Evolutionary conservation across 352 stramenopile genomes (phyloP).

Genomic region (Globisporangium mamillatum): DNA sequence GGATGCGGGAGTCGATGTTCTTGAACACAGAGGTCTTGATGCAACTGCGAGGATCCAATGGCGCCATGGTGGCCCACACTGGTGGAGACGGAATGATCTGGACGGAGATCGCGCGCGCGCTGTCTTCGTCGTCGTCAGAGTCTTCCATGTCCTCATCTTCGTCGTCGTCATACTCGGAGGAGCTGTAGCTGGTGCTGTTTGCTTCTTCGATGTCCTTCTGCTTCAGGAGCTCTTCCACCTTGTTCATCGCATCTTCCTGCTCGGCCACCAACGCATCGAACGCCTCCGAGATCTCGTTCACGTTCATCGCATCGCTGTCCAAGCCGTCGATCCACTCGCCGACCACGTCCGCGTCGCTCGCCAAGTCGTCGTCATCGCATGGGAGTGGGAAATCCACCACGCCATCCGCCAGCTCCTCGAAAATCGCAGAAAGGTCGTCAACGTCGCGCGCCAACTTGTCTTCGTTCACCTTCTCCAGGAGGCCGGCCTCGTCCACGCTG

Average conservation of each 20-base stretch:
- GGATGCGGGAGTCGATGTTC: constrained; percentile 77
- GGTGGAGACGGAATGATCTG: constrained; percentile 52
- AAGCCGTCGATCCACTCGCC: constrained; percentile 62
- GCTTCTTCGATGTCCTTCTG: constrained; percentile 37
- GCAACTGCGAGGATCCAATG: constrained; percentile 71
- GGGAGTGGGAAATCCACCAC: constrained; percentile 57
- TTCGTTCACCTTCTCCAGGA: constrained; percentile 70
- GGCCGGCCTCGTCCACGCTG: constrained; percentile 20
- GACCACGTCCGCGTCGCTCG: constrained; percentile 26
- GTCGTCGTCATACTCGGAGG: constrained; percentile 28
- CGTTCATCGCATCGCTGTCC: constrained; percentile 65
- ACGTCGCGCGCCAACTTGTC: constrained; percentile 73
- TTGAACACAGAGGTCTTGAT: constrained; percentile 78
- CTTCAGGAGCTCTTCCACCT: constrained; percentile 23
- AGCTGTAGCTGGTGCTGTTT: constrained; percentile 34
- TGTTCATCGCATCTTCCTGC: constrained; percentile 26
- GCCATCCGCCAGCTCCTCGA: constrained; percentile 65
- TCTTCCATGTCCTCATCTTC: constrained; percentile 26
- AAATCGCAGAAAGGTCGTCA: constrained; percentile 72
- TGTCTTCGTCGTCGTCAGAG: constrained; percentile 24
- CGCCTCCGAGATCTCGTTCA: constrained; percentile 66
- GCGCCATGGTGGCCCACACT: constrained; percentile 48
- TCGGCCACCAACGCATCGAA: constrained; percentile 62
- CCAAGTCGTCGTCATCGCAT: constrained; percentile 39
- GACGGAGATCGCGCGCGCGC: constrained; percentile 17